Evolutionary conservation across 2,329 filamentous ascomycete species (phyloP).

Genomic region (Colletotrichum eleusines): DNA sequence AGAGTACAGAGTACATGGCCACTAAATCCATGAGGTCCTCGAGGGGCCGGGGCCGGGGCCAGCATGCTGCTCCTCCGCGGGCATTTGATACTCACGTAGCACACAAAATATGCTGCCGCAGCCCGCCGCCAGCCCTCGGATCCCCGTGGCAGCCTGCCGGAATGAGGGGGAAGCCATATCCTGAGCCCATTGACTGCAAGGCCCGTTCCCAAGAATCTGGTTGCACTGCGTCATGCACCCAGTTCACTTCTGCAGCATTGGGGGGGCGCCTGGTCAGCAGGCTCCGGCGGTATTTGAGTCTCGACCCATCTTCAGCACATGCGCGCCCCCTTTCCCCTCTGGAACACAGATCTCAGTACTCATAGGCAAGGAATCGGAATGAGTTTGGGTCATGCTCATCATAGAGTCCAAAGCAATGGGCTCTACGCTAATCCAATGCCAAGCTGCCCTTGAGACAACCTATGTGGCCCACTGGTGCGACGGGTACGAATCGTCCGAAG

Average conservation of each 20-base stretch:
- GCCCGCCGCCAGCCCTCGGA: neutral
- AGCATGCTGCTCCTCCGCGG: conserved; percentile 22
- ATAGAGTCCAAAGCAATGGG: neutral
- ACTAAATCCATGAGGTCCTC: neutral
- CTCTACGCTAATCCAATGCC: neutral
- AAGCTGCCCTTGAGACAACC: neutral
- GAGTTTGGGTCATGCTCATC: neutral
- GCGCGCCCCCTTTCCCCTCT: neutral
- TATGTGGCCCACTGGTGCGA: neutral
- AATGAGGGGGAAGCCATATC: neutral
- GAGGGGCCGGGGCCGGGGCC: neutral
- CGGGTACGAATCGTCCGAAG: neutral
- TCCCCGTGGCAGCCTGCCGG: neutral
- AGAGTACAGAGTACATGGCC: neutral
- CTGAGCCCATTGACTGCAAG: neutral
- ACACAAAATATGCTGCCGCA: conserved; percentile 12
- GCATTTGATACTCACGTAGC: conserved; percentile 17
- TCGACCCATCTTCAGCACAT: conserved; percentile 7
- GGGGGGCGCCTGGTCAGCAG: neutral
- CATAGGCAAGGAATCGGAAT: neutral
- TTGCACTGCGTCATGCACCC: conserved; percentile 28
- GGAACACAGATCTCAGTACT: conserved; percentile 5
- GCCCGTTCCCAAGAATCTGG: conserved; percentile 13
- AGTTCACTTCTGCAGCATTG: conserved; percentile 18
- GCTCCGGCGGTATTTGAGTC: conserved; percentile 9